Evolutionary conservation across 352 stramenopile genomes (phyloP).

Genomic region (Albugo candida): DNA sequence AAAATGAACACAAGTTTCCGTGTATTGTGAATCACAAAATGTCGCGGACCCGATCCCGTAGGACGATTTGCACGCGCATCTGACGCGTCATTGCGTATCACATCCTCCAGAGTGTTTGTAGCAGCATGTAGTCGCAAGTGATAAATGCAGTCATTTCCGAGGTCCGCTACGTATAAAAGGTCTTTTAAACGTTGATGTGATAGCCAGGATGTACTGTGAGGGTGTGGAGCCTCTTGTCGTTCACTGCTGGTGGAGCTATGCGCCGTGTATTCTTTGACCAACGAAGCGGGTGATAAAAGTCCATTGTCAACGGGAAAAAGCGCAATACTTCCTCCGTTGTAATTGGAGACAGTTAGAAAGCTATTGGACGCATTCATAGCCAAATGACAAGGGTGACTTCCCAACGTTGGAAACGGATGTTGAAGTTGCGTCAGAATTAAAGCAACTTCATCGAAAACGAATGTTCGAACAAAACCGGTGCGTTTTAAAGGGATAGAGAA

Average conservation of each 20-base stretch:
- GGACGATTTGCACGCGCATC: slow-evolving; percentile 11
- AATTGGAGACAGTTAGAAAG: slow-evolving; percentile 57
- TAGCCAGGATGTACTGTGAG: slow-evolving; percentile 54
- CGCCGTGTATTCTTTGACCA: slow-evolving; percentile 25
- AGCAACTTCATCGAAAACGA: slow-evolving; percentile 17
- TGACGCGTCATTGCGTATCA: slow-evolving; percentile 8
- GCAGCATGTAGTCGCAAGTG: slow-evolving; percentile 29
- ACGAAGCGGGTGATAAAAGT: slow-evolving; percentile 18
- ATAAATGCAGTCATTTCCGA: slow-evolving; percentile 45
- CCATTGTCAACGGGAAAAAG: slow-evolving; percentile 40
- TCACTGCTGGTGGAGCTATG: slow-evolving; percentile 25
- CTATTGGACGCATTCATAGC: slow-evolving; percentile 20
- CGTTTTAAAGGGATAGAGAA: slow-evolving; percentile 8
- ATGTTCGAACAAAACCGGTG: slow-evolving; percentile 39
- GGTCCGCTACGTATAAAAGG: slow-evolving; percentile 28
- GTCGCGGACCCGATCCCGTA: slow-evolving; percentile 35
- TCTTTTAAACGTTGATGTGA: slow-evolving; percentile 8
- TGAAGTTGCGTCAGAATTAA: slow-evolving; percentile 24
- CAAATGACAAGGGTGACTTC: slow-evolving; percentile 41
- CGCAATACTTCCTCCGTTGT: slow-evolving; percentile 36
- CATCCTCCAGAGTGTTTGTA: slow-evolving; percentile 16
- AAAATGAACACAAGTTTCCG: slow-evolving; percentile 41
- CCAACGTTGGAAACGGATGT: slow-evolving; percentile 22
- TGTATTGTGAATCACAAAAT: slow-evolving; percentile 44
- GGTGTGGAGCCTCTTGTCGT: slow-evolving; percentile 50